phyloP scores from a whole-genome alignment of 257 asterid genomes.

The Craterostigma plantagineum region DNA sequence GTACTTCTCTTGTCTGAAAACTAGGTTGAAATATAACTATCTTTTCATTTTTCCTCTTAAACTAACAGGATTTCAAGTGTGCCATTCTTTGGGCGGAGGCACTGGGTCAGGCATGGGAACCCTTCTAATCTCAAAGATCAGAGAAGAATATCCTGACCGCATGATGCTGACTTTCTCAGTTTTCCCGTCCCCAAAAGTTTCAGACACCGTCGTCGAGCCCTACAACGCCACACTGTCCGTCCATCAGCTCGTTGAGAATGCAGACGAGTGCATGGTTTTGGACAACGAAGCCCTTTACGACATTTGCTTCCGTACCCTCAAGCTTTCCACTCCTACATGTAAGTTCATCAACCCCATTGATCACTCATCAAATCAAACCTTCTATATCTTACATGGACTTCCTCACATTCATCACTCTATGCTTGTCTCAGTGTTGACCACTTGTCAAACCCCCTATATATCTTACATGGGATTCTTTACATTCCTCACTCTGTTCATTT shows the following conservation, averaged over 20 bases:
- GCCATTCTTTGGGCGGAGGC: conserved; percentile 73
- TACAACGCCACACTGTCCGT: conserved; percentile 65
- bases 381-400: too few relatives aligned
- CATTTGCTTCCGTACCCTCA: conserved; percentile 51
- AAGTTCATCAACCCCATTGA: conserved; percentile 11
- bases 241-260: conserved; percentile 70
- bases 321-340: conserved; percentile 71
- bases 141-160: conserved; percentile 68
- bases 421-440: too few relatives aligned
- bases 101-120: conserved; percentile 79
- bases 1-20: too few relatives aligned
- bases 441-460: too few relatives aligned
- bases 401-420: too few relatives aligned
- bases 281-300: conserved; percentile 3
- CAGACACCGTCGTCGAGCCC: conserved; percentile 50
- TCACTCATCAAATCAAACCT: too few relatives aligned
- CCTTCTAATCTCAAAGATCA: conserved; percentile 47
- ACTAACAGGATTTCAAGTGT: conserved; percentile 44
- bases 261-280: conserved; percentile 22
- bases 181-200: conserved; percentile 18
- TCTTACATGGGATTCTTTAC: too few relatives aligned
- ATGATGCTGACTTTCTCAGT: conserved; percentile 72
- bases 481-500: too few relatives aligned
- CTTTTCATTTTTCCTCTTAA: too few relatives aligned
- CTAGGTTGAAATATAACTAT: too few relatives aligned